A percentile compares a stretch with the other conserved stretches of the same genome.
phyloP scores from a whole-genome alignment of 192 early-diverging fungal species.

The Backusella circina region DNA sequence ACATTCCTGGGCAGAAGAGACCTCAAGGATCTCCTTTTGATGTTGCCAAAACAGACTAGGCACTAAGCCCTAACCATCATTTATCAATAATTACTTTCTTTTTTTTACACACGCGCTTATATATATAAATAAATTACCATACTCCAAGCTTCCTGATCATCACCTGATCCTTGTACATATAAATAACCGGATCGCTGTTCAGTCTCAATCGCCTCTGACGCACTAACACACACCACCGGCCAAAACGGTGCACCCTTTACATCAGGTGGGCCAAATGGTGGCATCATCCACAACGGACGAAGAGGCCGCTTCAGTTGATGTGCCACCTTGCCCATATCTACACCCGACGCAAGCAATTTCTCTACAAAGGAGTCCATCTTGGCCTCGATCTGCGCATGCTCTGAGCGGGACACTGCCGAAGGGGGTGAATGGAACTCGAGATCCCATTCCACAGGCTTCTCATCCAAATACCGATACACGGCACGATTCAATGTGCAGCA shows the following conservation, averaged over 20 bases:
- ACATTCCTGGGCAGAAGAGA: constrained; percentile 31
- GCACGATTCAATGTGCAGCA: constrained; percentile 72
- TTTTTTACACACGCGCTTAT: background rate
- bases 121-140: constrained; percentile 26
- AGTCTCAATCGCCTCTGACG: constrained; percentile 53
- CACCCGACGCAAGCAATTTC: constrained; percentile 46
- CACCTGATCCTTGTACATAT: constrained; percentile 89
- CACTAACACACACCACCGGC: constrained; percentile 79
- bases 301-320: constrained; percentile 58
- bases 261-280: constrained; percentile 49
- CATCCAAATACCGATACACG: constrained; percentile 17
- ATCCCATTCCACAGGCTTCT: constrained; percentile 44
- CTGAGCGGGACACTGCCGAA: constrained; percentile 60
- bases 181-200: constrained; percentile 44
- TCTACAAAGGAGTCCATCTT: constrained; percentile 57
- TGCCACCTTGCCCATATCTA: constrained; percentile 33
- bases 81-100: background rate
- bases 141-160: constrained; percentile 89
- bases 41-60: constrained; percentile 66
- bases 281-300: constrained; percentile 81
- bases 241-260: constrained; percentile 49
- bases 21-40: constrained; percentile 15
- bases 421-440: constrained; percentile 60
- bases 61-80: constrained; percentile 49
- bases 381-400: constrained; percentile 62